Conservation (phyloP, 768 basidiomycete species). For the Suillus brevipes region DNA sequence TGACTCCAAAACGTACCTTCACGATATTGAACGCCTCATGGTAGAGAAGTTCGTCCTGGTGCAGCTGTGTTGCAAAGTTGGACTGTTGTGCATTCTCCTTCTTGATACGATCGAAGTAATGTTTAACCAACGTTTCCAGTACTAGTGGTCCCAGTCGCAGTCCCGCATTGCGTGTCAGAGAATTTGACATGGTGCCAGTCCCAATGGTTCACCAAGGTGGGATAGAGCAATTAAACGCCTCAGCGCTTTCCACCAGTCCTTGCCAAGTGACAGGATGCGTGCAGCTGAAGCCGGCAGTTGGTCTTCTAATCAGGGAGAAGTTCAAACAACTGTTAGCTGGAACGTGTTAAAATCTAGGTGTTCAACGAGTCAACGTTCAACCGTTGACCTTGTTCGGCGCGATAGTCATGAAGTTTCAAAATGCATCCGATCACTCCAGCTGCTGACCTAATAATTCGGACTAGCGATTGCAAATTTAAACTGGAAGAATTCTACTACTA, state of each 20-base stretch:
- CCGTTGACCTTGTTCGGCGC: not conserved
- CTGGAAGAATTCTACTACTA: too few species aligned
- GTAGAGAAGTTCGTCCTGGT: slow-evolving; percentile 77
- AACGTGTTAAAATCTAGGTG: not conserved
- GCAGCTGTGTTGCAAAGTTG: slow-evolving; percentile 47
- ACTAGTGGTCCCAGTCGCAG: slow-evolving; percentile 71
- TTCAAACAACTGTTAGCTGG: not conserved
- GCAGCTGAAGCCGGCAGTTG: not conserved
- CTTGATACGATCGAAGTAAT: slow-evolving; percentile 73
- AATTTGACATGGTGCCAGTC: slow-evolving; percentile 39
- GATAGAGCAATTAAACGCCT: not conserved
- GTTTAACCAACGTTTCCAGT: slow-evolving; percentile 78
- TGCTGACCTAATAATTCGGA: not conserved
- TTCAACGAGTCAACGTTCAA: too few species aligned
- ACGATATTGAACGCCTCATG: slow-evolving; percentile 77
- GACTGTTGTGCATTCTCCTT: slow-evolving; percentile 38
- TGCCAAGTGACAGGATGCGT: not conserved
- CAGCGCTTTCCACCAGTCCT: not conserved
- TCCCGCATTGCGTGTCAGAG: slow-evolving; percentile 62
- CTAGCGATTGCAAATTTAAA: not conserved
- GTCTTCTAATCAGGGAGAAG: not conserved
- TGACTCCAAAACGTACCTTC: slow-evolving; percentile 48
- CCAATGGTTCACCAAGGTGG: not conserved
- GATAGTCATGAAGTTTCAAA: not conserved
- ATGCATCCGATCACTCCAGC: not conserved